Base-by-base conservation (phyloP, 257 asterid species). In the Petunia axillaris region DNA sequence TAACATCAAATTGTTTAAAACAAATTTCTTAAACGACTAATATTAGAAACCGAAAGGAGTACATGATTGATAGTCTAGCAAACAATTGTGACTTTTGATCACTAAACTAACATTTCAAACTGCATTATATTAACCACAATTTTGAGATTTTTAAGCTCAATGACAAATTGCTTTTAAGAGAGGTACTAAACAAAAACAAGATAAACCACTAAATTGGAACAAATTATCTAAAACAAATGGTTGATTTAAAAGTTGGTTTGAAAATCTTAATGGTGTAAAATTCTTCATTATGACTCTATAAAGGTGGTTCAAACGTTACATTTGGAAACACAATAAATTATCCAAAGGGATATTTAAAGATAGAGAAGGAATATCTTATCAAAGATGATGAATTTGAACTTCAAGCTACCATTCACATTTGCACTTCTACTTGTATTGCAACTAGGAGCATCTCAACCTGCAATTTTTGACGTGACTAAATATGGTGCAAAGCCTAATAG, bases 401-500 rank as follows among this genome's bases (percentile, higher is more conserved):
- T 63, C 15, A 63, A 9, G 14, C 2, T 63, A 63, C 44, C 8
- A 63, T 36, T 63, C 37, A 43, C 16, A 37, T 10, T 63, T 36
- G 44, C 44, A 9, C 44, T 62, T 63, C 14, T 84, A 4, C 7
- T 80, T 68, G n/a, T 70, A 25, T 40, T 39, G 14, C 37, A 14
- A 14, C 0, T 11, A 50, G 80, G 58, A 8, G 44, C 63, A 13
- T 44, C 58, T 1, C 79, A 36, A 38, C 8, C 50, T 11, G 46
- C 60, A 38, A 3, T 58, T 60, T 38, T 77, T 77, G 82, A 81
- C 14, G 68, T 84, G 1, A 78, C 82, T 36, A 16, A 78, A 4
- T 65, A 13, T 54, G 54, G 82, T 16, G 71, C 85, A 15, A 78
- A 82, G 48, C 8, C 43, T 0, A 74, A n/a, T 62, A 77, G 73